Conservation (phyloP, 306 rosid genomes). For the Lotus japonicus region DNA sequence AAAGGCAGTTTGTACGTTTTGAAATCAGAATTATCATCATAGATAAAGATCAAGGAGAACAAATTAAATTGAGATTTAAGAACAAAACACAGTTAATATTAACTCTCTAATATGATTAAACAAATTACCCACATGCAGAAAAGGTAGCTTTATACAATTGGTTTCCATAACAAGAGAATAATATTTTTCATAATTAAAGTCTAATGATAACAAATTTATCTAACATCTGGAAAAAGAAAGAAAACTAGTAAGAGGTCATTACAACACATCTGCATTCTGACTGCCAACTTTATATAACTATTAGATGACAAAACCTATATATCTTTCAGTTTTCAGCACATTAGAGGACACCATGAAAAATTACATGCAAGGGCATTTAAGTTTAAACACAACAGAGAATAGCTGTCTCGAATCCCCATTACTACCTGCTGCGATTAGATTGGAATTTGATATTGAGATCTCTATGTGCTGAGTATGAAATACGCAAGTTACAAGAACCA, state of each 20-base stretch:
- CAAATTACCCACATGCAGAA: neutral
- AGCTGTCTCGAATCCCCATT: neutral
- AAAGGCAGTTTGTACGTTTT: neutral
- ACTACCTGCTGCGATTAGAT: constrained; percentile 93
- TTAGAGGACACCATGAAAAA: constrained; percentile 23
- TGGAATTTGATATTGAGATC: constrained; percentile 93
- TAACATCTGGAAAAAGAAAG: constrained; percentile 32
- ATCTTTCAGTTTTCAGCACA: constrained; percentile 38
- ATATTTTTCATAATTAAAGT: constrained; percentile 9
- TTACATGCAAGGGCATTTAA: constrained; percentile 20
- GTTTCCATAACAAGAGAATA: neutral
- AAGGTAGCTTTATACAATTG: neutral
- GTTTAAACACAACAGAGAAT: neutral
- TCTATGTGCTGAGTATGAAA: constrained; percentile 84
- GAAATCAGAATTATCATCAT: neutral
- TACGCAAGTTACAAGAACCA: constrained; percentile 70
- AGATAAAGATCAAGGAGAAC: constrained; percentile 10
- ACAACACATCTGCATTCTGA: constrained; percentile 56
- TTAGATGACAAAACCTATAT: constrained; percentile 45
- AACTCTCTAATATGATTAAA: neutral
- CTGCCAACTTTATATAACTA: constrained; percentile 57
- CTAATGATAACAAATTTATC: constrained; percentile 21
- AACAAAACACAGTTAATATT: neutral
- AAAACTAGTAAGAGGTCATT: constrained; percentile 50
- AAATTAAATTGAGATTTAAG: neutral